Percentiles rank a stretch among this genome's conserved stretches.
Conservation (phyloP, 2,329 filamentous ascomycete species). For the Colletotrichum liriopes region DNA sequence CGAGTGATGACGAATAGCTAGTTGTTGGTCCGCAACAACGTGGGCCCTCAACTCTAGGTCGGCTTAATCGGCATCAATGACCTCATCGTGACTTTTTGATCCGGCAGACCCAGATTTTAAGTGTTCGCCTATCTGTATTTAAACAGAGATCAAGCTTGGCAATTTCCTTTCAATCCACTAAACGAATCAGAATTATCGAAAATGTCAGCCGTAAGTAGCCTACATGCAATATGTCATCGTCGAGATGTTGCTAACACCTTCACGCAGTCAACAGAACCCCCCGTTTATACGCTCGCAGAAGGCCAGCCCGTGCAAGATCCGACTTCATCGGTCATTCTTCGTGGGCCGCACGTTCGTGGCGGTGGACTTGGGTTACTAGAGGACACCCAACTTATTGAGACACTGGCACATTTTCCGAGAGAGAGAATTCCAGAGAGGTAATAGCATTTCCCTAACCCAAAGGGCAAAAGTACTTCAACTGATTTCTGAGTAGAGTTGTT, state of each 20-base stretch:
- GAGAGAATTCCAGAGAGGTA: slow-evolving; percentile 71
- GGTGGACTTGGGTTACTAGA: slow-evolving; percentile 61
- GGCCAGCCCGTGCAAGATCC: slow-evolving; percentile 39
- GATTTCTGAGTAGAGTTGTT: slow-evolving; percentile 35
- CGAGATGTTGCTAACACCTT: not conserved
- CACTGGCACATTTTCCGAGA: slow-evolving; percentile 70
- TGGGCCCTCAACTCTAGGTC: not conserved
- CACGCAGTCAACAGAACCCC: slow-evolving; percentile 20
- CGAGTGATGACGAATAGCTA: not conserved
- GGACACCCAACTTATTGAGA: slow-evolving; percentile 70
- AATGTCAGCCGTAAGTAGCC: not conserved
- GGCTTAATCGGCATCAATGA: not conserved
- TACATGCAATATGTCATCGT: not conserved
- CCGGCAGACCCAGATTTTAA: not conserved
- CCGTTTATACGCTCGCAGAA: slow-evolving; percentile 49
- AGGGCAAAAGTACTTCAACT: not conserved
- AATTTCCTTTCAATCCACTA: not conserved
- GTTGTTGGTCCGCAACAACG: too few relatives aligned
- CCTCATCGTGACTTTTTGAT: not conserved
- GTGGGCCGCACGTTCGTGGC: not conserved
- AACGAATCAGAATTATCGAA: not conserved
- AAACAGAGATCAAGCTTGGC: not conserved
- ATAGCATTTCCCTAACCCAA: not conserved
- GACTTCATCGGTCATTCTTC: slow-evolving; percentile 1
- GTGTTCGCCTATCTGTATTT: not conserved